Percentiles rank a stretch among this genome's conserved stretches.
These are phyloP conservation scores for Zymoseptoria ardabiliae DNA, from an alignment of 2,329 filamentous ascomycete species.

Conservation along the genomic window DNA sequence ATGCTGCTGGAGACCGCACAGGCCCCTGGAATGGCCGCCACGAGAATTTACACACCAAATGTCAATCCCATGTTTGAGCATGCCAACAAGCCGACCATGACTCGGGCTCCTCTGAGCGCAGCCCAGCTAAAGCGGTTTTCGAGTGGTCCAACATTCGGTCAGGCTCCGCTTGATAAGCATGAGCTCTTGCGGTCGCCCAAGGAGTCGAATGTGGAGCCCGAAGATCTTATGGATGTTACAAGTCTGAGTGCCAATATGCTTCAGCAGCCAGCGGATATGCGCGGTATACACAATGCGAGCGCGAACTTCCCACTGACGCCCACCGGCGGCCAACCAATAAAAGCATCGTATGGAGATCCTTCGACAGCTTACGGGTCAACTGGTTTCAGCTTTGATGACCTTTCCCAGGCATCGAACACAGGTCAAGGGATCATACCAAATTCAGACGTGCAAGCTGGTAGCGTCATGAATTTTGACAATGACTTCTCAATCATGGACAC, in stretches of 20 bases:
- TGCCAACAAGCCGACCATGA: conserved; percentile 22
- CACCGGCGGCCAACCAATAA: not conserved
- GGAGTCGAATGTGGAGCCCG: conserved; percentile 10
- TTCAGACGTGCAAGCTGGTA: not conserved
- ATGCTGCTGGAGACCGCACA: conserved; percentile 31
- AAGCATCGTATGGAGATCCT: not conserved
- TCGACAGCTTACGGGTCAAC: conserved; percentile 8
- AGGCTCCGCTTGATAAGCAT: conserved; percentile 28
- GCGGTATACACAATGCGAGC: not conserved
- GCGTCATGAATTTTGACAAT: conserved; percentile 13
- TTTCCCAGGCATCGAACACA: conserved; percentile 1
- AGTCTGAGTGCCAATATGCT: conserved; percentile 6
- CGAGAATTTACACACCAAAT: conserved; percentile 27
- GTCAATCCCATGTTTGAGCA: conserved; percentile 30
- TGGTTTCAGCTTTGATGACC: conserved; percentile 13
- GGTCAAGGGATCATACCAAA: not conserved
- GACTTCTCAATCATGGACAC: conserved; percentile 30
- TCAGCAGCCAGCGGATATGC: conserved; percentile 1
- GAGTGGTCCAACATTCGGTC: conserved; percentile 26
- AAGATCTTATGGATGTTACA: conserved; percentile 14
- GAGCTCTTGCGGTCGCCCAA: conserved; percentile 26
- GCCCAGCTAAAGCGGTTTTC: conserved; percentile 29
- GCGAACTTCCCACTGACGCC: conserved; percentile 1
- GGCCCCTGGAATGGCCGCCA: conserved; percentile 13
- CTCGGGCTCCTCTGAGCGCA: conserved; percentile 27